A percentile compares a stretch with the other conserved stretches of the same genome.
These are phyloP conservation scores for Dictyophora rubrovolvata DNA, from an alignment of 768 basidiomycete genomes.

Conservation along the genomic window DNA sequence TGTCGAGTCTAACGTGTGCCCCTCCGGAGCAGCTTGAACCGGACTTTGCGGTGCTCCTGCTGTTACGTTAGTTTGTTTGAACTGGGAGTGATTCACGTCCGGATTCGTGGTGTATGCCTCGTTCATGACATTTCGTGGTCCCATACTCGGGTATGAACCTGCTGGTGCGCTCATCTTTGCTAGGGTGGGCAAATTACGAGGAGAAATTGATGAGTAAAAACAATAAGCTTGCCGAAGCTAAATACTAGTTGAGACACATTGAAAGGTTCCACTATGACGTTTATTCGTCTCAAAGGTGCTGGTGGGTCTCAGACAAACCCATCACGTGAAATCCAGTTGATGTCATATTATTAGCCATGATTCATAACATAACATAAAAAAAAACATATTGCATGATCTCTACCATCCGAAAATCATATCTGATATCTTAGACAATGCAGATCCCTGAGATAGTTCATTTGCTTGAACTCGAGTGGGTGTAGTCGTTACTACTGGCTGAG, in stretches of 20 bases:
- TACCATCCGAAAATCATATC: constrained; percentile 82
- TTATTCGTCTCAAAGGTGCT: too few relatives aligned
- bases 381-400: constrained; percentile 3
- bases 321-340: background rate
- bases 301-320: background rate
- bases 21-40: background rate
- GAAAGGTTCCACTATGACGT: too few relatives aligned
- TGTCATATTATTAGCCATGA: background rate
- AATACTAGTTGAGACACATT: too few relatives aligned
- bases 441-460: constrained; percentile 36
- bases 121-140: background rate
- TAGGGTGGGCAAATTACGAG: background rate
- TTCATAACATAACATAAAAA: background rate
- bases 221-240: too few relatives aligned
- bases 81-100: background rate
- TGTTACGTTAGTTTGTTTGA: background rate
- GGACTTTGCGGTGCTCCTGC: background rate
- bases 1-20: background rate
- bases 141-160: background rate
- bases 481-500: background rate
- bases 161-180: background rate
- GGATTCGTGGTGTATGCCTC: background rate
- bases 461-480: background rate
- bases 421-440: constrained; percentile 59
- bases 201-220: too few relatives aligned